A percentile compares a stretch with the other conserved stretches of the same genome.
Conservation (phyloP, 768 basidiomycete species). For the Podaxis sp. region DNA sequence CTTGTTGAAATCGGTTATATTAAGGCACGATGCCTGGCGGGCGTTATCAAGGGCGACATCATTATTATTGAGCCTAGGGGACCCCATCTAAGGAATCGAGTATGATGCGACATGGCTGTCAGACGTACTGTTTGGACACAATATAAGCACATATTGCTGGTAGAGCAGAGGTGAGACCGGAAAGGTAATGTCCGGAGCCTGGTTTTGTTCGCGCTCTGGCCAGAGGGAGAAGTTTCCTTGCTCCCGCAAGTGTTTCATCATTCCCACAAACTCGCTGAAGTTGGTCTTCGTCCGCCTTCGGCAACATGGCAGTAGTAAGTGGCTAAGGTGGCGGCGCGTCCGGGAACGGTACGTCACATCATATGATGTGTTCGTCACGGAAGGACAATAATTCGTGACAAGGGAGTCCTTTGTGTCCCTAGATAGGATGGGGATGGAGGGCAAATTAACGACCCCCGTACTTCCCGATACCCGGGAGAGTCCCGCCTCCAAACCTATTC, state of each 20-base stretch:
- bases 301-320: neutral
- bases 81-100: neutral
- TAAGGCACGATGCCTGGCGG: constrained; percentile 8
- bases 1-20: constrained; percentile 6
- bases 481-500: too few relatives aligned
- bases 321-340: neutral
- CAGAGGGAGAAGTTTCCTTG: constrained; percentile 7
- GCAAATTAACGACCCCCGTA: too few relatives aligned
- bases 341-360: neutral
- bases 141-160: constrained; percentile 12
- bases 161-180: neutral
- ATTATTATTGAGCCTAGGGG: constrained; percentile 5
- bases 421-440: neutral
- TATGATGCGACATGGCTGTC: neutral
- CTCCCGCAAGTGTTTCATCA: constrained; percentile 1
- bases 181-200: constrained; percentile 6
- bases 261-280: constrained; percentile 7
- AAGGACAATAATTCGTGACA: neutral
- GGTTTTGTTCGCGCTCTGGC: constrained; percentile 5
- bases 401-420: neutral
- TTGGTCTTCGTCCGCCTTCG: constrained; percentile 11
- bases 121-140: constrained; percentile 3
- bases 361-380: neutral
- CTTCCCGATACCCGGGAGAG: too few relatives aligned
- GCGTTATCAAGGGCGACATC: constrained; percentile 7